A percentile compares a stretch with the other conserved stretches of the same genome.
These are phyloP conservation scores for Flaveria ramosissima DNA, from an alignment of 129 eudicot genomes.

Conservation along the genomic window DNA sequence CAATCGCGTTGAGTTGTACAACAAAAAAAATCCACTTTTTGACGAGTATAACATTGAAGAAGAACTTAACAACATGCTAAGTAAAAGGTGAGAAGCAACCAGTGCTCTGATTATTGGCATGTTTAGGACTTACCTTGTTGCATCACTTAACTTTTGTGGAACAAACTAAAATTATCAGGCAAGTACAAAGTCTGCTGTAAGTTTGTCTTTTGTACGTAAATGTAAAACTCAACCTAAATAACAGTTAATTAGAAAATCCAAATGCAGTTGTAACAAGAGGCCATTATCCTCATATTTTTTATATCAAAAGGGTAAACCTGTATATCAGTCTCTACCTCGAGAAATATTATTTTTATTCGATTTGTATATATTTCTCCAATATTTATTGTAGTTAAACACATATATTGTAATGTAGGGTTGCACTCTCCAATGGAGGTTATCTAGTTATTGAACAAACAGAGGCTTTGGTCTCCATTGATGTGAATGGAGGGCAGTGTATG, in stretches of 20 bases:
- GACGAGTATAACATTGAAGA: slow-evolving; percentile 88
- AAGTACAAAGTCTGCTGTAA: background rate
- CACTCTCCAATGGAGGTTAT: slow-evolving; percentile 93
- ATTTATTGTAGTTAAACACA: slow-evolving; percentile 1
- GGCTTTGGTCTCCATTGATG: slow-evolving; percentile 96
- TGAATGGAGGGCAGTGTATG: slow-evolving; percentile 95
- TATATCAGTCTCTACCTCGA: background rate
- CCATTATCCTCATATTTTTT: background rate
- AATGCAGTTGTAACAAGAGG: no score
- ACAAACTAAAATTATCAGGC: slow-evolving; percentile 1
- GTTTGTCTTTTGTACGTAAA: no score
- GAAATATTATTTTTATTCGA: background rate
- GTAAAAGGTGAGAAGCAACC: slow-evolving; percentile 69
- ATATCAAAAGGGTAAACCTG: background rate
- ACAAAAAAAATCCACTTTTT: slow-evolving; percentile 78
- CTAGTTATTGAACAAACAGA: slow-evolving; percentile 97
- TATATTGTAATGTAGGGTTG: slow-evolving; percentile 53
- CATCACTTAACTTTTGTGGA: background rate
- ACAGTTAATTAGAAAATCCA: no score
- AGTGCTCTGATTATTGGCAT: background rate
- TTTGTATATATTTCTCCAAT: slow-evolving; percentile 8
- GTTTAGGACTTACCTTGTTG: background rate
- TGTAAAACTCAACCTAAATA: no score
- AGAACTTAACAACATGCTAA: slow-evolving; percentile 78
- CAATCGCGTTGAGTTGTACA: slow-evolving; percentile 81